A percentile compares a stretch with the other conserved stretches of the same genome.
phyloP scores from a whole-genome alignment of 2,329 filamentous ascomycete genomes.

The Zalaria obscura region DNA sequence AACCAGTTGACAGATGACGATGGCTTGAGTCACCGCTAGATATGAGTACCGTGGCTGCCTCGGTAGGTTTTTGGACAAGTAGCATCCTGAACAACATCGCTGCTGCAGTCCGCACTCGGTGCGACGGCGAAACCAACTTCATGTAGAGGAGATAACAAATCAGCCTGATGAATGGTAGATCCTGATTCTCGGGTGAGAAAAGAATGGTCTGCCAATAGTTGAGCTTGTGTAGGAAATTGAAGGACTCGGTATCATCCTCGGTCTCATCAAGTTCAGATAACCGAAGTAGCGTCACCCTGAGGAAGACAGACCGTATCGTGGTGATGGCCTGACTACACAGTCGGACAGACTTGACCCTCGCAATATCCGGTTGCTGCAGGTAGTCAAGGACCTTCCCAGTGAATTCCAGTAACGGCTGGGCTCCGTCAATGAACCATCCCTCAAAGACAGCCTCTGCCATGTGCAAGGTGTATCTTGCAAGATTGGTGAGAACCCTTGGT shows the following conservation, averaged over 20 bases:
- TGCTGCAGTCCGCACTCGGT: constrained; percentile 56
- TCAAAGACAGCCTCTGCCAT: constrained; percentile 86
- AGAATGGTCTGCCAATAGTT: constrained; percentile 94
- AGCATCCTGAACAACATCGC: constrained; percentile 84
- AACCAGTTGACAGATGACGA: constrained; percentile 56
- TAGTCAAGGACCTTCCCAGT: constrained; percentile 76
- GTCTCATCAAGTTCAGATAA: constrained; percentile 70
- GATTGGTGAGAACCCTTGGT: constrained; percentile 71
- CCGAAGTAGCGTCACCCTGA: constrained; percentile 64
- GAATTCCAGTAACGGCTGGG: constrained; percentile 72
- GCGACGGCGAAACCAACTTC: constrained; percentile 61
- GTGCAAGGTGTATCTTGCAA: constrained; percentile 67
- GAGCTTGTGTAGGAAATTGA: constrained; percentile 67
- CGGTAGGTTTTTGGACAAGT: constrained; percentile 80
- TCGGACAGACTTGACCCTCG: constrained; percentile 72
- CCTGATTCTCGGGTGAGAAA: constrained; percentile 59
- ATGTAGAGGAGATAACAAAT: constrained; percentile 89
- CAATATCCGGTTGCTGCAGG: constrained; percentile 70
- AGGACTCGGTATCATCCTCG: constrained; percentile 46
- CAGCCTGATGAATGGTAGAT: constrained; percentile 70
- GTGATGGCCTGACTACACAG: constrained; percentile 74
- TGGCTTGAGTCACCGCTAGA: constrained; percentile 59
- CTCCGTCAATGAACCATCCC: constrained; percentile 89
- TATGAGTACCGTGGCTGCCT: constrained; percentile 59
- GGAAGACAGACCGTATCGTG: constrained; percentile 61